These are phyloP conservation scores for Iris macrosiphon DNA, from an alignment of 106 monocot species.

Conservation along the genomic window DNA sequence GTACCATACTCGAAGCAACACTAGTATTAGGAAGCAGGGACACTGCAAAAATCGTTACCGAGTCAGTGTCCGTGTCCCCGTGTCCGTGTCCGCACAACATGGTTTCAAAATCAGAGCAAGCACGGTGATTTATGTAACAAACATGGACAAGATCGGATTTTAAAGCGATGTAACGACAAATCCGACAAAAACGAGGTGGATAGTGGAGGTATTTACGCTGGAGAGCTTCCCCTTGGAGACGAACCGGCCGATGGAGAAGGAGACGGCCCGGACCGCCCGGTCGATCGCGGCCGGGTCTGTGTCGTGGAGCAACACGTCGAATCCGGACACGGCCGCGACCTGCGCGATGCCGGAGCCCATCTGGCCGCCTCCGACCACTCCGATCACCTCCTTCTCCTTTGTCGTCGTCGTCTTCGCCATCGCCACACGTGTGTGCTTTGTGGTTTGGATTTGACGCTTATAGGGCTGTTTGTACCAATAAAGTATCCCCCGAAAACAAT, in stretches of 20 bases:
- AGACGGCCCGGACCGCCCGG: constrained; percentile 43
- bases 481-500: no score
- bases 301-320: constrained; percentile 58
- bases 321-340: constrained; percentile 71
- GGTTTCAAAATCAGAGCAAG: no score
- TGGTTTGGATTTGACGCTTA: background rate
- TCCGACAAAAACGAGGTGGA: background rate
- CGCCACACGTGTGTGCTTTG: no score
- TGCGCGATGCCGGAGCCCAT: constrained; percentile 99
- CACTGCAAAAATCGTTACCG: no score
- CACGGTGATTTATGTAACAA: no score
- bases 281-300: constrained; percentile 51
- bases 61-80: no score
- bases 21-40: no score
- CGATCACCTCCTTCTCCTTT: constrained; percentile 26
- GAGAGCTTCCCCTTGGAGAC: constrained; percentile 70
- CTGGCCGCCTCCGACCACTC: constrained; percentile 87
- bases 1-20: no score
- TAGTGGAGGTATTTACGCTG: constrained; percentile 16
- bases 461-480: background rate
- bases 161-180: no score
- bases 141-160: no score
- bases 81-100: no score
- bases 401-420: constrained; percentile 6
- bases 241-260: constrained; percentile 43